Evolutionary conservation across 2,329 filamentous ascomycete genomes (phyloP), one percentile per base, ranked within the genome.

Genomic region (Akanthomyces dipterigenus): DNA sequence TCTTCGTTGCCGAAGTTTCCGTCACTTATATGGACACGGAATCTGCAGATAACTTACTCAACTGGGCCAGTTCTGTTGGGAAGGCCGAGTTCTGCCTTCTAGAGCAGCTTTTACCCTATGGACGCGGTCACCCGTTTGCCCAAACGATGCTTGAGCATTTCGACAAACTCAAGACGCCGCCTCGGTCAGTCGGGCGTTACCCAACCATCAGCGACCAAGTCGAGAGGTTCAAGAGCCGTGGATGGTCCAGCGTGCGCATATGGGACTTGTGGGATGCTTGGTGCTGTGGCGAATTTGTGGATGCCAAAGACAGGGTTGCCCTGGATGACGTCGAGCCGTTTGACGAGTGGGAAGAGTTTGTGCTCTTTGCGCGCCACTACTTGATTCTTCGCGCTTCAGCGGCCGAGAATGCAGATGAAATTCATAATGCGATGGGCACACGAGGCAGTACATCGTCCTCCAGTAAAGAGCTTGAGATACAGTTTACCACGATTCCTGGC

Each of bases 321-420:
- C 75, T 97, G 16, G 88, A 96, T 67, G 70, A 76, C 1, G 74
- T 92, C 18, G 93, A 97, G 69, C 86, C 88, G 1, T 97, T 98
- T 70, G 93, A 98, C 72, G 93, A 97, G 74, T 96, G 91, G 91
- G 93, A 98, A 73, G 93, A 97, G 69, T 92, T 97, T 70, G 87
- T 89, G 2, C 78, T 96, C 1, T 96, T 96, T 72, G 86, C 84
- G 2, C 86, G 87, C 38, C 93, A 97, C 73, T 96, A 96, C 73
- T 89, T 93, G 67, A 75, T 97, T 48, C 79, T 96, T 9, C 79
- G 85, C 55, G 90, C 91, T 12, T 65, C 58, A 9, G 69, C 69
- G 9, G 56, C 64, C 5, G 51, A 49, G 12, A 55, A 26, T 28
- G 2, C 5, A 6, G 48, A 60, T 5, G 11, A 28, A n/a, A n/a